Evolutionary conservation across 2,329 filamentous ascomycete species (phyloP), one percentile per base, ranked within the genome.

Genomic region (Plenodomus tracheiphilus): DNA sequence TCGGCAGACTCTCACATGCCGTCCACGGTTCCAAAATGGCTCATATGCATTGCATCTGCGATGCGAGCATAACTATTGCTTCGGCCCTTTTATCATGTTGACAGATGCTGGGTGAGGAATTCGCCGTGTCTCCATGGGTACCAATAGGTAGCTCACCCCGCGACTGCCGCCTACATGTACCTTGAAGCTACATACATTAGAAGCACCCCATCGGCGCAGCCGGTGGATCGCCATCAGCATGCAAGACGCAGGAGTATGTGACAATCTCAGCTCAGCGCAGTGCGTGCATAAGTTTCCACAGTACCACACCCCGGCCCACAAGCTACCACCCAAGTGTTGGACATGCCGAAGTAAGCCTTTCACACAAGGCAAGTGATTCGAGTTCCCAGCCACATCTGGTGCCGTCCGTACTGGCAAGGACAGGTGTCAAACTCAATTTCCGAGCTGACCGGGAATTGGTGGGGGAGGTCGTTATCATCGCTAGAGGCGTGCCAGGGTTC

Each of bases 381-480:
- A 32, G 28, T 10, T 32, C 11, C 9, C 6, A 32, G 28, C 28
- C 28, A 32, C 46, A 41, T 41, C 30, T 45, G 44, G 41, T 20
- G n/a, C 21, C 39, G 49, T 36, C 41, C 46, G 47, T 41, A 41
- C 49, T 45, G 45, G 45, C 16, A 32, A 45, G 39, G 49, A 49
- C 46, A 52, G 36, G 46, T 52, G 49, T 52, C 46, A 37, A 42
- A 45, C 19, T 39, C 37, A 22, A 42, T 38, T 41, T 34, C 46
- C 21, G 43, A 43, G 46, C 38, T 41, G 35, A 39, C 41, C 37
- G 47, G 37, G 44, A 49, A 45, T 49, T 35, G 48, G 49, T 32
- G 28, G 28, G 28, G 28, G 6, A 32, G 28, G 11, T 32, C 6
- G 28, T 32, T 32, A 32, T 32, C 28, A 32, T 32, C 41, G 49